These are phyloP conservation scores for Aspergillus terreus DNA, from an alignment of 2,329 filamentous ascomycete genomes.

Conservation along the genomic window DNA sequence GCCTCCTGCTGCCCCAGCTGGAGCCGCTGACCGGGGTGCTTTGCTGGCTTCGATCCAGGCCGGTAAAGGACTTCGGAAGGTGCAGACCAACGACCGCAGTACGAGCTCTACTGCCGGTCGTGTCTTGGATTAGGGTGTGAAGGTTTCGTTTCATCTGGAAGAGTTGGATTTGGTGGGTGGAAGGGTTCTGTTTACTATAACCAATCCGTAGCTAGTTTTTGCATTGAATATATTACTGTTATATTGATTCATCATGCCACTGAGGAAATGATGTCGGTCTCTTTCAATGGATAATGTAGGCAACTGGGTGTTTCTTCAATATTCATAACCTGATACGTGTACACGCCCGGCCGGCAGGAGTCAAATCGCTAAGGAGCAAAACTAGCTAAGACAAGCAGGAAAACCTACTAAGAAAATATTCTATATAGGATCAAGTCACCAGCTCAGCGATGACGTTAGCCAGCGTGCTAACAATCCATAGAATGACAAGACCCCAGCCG, in stretches of 20 bases:
- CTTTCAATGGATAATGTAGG: too few species aligned
- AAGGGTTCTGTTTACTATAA: too few species aligned
- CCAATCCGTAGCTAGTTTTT: too few species aligned
- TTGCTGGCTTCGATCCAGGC: conserved; percentile 80
- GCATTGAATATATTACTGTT: too few species aligned
- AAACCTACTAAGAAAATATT: not conserved
- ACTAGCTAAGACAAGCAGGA: not conserved
- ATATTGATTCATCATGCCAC: too few species aligned
- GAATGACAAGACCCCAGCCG: conserved; percentile 70
- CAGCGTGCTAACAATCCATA: conserved; percentile 79
- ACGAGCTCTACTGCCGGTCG: conserved; percentile 67
- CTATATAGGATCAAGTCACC: conserved; percentile 12
- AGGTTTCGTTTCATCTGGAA: too few species aligned
- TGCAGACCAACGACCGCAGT: conserved; percentile 84
- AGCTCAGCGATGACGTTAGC: conserved; percentile 80
- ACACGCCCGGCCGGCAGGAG: too few species aligned
- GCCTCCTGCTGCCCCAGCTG: conserved; percentile 32
- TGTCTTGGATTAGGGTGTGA: conserved; percentile 48
- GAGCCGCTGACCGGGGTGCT: conserved; percentile 47
- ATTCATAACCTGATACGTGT: too few species aligned
- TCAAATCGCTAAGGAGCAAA: too few species aligned
- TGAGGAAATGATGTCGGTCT: too few species aligned
- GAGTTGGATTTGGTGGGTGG: too few species aligned
- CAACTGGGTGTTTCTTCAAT: too few species aligned
- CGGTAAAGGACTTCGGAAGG: conserved; percentile 78